Percentiles rank a stretch among this genome's conserved stretches.
Evolutionary conservation across 495 filamentous ascomycete genomes (phyloP).

Genomic region (Daldinia childiae): DNA sequence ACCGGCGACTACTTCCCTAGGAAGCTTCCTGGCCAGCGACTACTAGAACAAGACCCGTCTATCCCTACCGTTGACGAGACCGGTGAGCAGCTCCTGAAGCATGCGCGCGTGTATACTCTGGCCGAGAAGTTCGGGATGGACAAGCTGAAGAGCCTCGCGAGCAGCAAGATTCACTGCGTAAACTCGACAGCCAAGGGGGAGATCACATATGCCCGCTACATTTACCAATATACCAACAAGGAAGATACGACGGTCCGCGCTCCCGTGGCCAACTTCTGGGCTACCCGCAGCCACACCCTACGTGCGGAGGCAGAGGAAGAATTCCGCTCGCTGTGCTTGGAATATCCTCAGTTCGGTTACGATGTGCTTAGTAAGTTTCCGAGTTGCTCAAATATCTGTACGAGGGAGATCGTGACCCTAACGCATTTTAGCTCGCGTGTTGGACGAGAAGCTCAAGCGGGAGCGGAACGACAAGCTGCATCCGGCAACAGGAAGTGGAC

Average conservation of each 20-base stretch:
- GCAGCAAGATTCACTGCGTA: conserved; percentile 88
- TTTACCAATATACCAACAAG: conserved; percentile 77
- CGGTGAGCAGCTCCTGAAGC: conserved; percentile 80
- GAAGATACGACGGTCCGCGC: conserved; percentile 79
- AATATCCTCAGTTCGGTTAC: conserved; percentile 89
- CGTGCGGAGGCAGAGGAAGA: conserved; percentile 84
- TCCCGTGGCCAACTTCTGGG: conserved; percentile 93
- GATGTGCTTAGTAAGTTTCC: conserved; percentile 76
- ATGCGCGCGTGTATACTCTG: conserved; percentile 88
- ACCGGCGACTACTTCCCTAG: conserved; percentile 87
- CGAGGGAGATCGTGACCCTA: conserved; percentile 14
- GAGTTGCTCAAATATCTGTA: neutral
- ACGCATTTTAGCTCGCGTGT: conserved; percentile 58
- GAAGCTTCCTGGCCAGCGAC: conserved; percentile 63
- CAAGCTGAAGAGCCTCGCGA: conserved; percentile 77
- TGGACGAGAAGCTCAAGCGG: conserved; percentile 68
- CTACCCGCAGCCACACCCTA: conserved; percentile 77
- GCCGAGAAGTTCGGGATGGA: conserved; percentile 81
- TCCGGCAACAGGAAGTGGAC: conserved; percentile 55
- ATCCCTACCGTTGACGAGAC: conserved; percentile 70
- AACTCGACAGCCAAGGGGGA: conserved; percentile 86
- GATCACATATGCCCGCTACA: conserved; percentile 87
- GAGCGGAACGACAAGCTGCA: conserved; percentile 64
- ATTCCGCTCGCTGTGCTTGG: conserved; percentile 82
- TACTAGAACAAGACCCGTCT: conserved; percentile 67